Base-by-base conservation (phyloP, 164 flowering plant species). In the Tetrastigma voinierianum region DNA sequence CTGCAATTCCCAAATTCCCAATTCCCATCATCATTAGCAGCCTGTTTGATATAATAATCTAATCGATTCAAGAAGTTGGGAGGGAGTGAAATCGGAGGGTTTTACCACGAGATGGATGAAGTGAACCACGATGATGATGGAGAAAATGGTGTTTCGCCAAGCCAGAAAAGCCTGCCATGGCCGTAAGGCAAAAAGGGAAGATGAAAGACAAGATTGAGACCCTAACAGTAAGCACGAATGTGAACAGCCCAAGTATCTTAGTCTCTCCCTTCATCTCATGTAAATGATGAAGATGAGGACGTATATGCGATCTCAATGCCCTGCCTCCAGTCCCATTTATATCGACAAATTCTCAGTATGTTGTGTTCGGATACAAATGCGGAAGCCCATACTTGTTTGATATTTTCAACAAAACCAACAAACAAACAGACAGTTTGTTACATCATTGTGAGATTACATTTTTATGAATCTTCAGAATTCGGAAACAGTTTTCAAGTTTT, bases 61-160 rank as follows among this genome's bases (percentile, higher is more conserved):
- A n/a, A n/a, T n/a, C n/a, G n/a, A n/a, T n/a, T n/a, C n/a, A n/a
- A n/a, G n/a, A n/a, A n/a, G n/a, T n/a, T n/a, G n/a, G n/a, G n/a
- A n/a, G n/a, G n/a, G n/a, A n/a, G n/a, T n/a, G n/a, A n/a, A n/a
- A n/a, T n/a, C n/a, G n/a, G n/a, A n/a, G n/a, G n/a, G n/a, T n/a
- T 83, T 80, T 82, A 93, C 98, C 87, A 94, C 85, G 81, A 91
- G 81, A 91, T 74, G 3, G 98, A 81, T 1, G 83, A 6, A 97
- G 98, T 0, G 98, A 87, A 51, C 82, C 97, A 64, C 91, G 91
- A 94, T 94, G 77, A 86, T 70, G 66, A 91, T 86, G 64, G 97
- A 90, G 87, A 90, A 90, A 67, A 91, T 65, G 69, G 96, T 76
- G 53, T 96, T 96, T 87, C 46, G 89, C 92, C 19, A 87, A 55